Evolutionary conservation across 106 monocot species (phyloP), one percentile per base, ranked within the genome.

Genomic region (Gastrodia elata): DNA sequence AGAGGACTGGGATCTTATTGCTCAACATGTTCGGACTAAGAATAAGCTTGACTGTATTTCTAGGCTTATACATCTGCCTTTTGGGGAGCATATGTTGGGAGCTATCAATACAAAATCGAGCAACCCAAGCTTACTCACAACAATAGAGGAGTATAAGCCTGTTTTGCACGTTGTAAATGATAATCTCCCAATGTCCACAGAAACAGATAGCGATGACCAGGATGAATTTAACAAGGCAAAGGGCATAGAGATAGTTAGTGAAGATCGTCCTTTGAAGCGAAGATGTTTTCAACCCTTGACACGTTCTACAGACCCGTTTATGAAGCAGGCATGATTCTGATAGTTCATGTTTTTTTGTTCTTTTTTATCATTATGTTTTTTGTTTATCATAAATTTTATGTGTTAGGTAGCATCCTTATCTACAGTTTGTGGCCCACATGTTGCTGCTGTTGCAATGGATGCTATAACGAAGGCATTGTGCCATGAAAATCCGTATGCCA

Each of bases 1-100:
- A 35, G 89, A 92, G 77, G 96, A 97, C 65, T 97, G 96, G 96
- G 86, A 86, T 81, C 90, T 97, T 74, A 82, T 97, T 73, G 88
- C 96, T 15, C 89, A 92, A 67, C 90, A 97, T 80, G 92, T 90
- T 2, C 81, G 88, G 58, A 90, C 90, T 6, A 91, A 84, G 73
- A 90, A 42, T 75, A 90, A 88, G 76, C 79, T 80, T 77, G 92
- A 97, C 28, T 97, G 96, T 71, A 83, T 97, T 74, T 80, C 90
- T 26, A 86, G 83, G 75, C 85, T 97, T 16, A 82, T 97, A 74
- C 85, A 83, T 64, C 78, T 97, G n/a, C 96, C 96, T 74, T 85
- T 97, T 84, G 88, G 88, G 33, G 92, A 97, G 28, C 86, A 90
- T 86, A 81, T 89, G 46, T 68, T 83, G 64, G 82, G 77, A 39